Evolutionary conservation across 139 green algal genomes (phyloP).

Genomic region (Nannochloris sp.): DNA sequence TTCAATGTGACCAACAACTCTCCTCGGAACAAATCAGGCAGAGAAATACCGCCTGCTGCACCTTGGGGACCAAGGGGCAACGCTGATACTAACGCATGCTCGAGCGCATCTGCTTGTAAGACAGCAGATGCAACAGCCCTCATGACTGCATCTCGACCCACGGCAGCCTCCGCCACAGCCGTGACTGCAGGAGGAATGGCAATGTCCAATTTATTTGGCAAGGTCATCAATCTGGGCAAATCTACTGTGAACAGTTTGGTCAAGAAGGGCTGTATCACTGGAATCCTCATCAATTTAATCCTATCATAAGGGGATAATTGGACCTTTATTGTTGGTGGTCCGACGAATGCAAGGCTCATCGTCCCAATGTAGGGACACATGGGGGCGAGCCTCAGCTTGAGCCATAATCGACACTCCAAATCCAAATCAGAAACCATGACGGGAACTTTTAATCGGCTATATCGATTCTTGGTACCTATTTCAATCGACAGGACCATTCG

Average conservation of each 20-base stretch:
- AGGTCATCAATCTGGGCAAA: conserved; percentile 86
- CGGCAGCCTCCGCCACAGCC: conserved; percentile 78
- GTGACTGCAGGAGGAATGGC: conserved; percentile 82
- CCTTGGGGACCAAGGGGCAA: conserved; percentile 76
- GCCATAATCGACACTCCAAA: conserved; percentile 85
- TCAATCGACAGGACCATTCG: conserved; percentile 86
- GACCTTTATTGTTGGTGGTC: conserved; percentile 78
- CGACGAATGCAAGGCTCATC: conserved; percentile 82
- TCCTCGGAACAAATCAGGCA: conserved; percentile 73
- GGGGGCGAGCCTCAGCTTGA: conserved; percentile 88
- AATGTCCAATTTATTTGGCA: conserved; percentile 82
- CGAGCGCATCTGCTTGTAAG: conserved; percentile 75
- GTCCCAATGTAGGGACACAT: conserved; percentile 87
- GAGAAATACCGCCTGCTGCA: conserved; percentile 65
- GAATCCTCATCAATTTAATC: conserved; percentile 85
- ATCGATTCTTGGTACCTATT: conserved; percentile 24
- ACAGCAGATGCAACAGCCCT: conserved; percentile 75
- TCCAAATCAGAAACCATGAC: conserved; percentile 89
- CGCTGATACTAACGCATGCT: conserved; percentile 70
- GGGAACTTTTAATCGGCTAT: conserved; percentile 35
- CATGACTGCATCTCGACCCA: conserved; percentile 87
- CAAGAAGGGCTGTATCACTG: conserved; percentile 79
- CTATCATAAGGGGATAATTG: conserved; percentile 90
- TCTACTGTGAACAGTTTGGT: conserved; percentile 83
- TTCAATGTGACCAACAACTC: conserved; percentile 72